Conservation (phyloP, 345 rosid species). For the Populus euphratica region DNA sequence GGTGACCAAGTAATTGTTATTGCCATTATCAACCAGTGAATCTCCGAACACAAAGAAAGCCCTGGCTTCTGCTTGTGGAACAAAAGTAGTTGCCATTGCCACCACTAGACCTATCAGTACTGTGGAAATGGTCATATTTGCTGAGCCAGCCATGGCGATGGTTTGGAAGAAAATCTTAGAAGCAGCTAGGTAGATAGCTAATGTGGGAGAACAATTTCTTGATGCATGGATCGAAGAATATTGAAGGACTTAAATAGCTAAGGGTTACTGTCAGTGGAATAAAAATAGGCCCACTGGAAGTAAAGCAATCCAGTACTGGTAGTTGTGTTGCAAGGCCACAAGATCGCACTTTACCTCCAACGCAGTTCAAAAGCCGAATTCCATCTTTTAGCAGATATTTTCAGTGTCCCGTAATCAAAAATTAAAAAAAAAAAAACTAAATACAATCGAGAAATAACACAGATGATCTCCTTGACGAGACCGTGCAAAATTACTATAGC, state of each 20-base stretch:
- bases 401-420: too few relatives aligned
- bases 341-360: neutral
- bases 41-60: constrained; percentile 27
- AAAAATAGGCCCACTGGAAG: neutral
- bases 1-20: constrained; percentile 22
- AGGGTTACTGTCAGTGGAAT: neutral
- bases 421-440: too few relatives aligned
- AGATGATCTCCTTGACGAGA: too few relatives aligned
- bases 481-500: too few relatives aligned
- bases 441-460: too few relatives aligned
- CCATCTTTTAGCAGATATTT: too few relatives aligned
- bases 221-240: neutral
- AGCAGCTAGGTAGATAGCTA: neutral
- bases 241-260: neutral
- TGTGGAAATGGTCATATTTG: neutral
- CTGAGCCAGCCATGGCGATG: constrained; percentile 1
- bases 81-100: neutral
- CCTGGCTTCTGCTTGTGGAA: constrained; percentile 13
- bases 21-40: constrained; percentile 27
- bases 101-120: neutral
- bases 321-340: neutral
- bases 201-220: neutral
- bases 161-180: neutral
- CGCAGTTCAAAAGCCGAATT: neutral
- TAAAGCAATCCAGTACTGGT: neutral